A percentile compares a stretch with the other conserved stretches of the same genome.
Evolutionary conservation across 163 green algal genomes (phyloP).

Genomic region (Volvox carteri): DNA sequence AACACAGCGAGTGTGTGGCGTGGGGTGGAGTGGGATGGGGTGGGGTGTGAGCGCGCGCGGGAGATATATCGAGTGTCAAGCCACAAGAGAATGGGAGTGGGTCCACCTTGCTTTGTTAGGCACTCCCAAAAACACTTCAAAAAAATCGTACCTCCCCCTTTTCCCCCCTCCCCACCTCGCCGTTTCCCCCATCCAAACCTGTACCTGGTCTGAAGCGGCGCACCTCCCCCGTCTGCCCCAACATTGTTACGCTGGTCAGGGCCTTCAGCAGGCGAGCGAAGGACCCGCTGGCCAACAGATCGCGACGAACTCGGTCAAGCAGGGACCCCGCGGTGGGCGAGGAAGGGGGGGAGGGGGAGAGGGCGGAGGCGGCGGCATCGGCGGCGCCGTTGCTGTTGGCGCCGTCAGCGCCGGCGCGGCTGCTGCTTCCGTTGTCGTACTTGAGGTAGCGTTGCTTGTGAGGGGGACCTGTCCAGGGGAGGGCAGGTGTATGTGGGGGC

Average conservation of each 20-base stretch:
- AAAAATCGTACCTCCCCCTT: neutral
- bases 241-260: constrained; percentile 75
- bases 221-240: constrained; percentile 72
- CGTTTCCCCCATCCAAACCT: too few relatives aligned
- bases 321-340: constrained; percentile 58
- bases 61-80: too few relatives aligned
- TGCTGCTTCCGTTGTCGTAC: constrained; percentile 59
- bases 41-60: too few relatives aligned
- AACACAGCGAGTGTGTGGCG: too few relatives aligned
- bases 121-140: too few relatives aligned
- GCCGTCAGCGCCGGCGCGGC: neutral
- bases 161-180: too few relatives aligned
- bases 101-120: too few relatives aligned
- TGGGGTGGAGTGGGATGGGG: too few relatives aligned
- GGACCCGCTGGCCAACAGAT: constrained; percentile 74
- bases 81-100: too few relatives aligned
- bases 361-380: neutral
- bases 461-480: constrained; percentile 65
- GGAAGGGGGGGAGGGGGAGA: too few relatives aligned
- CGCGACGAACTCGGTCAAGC: constrained; percentile 62
- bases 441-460: constrained; percentile 92
- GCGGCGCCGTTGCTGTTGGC: neutral
- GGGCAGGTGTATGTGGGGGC: constrained; percentile 30
- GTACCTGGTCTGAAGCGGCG: constrained; percentile 84
- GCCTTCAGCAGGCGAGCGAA: constrained; percentile 77